Conservation (phyloP, 805 yeast species). For the Kuraishia piskuri region DNA sequence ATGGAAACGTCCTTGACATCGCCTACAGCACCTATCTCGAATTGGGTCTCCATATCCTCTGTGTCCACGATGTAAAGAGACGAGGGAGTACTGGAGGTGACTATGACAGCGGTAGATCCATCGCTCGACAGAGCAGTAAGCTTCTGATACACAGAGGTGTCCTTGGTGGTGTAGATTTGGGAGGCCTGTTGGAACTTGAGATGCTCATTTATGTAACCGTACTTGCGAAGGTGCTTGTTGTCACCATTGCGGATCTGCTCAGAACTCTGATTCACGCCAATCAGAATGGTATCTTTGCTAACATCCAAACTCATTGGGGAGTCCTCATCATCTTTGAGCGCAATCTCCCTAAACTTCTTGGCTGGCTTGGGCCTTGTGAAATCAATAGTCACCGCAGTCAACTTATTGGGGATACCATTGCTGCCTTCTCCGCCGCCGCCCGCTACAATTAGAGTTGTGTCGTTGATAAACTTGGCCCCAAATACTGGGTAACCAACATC, state of each 20-base stretch:
- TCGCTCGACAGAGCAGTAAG: conserved; percentile 48
- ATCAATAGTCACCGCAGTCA: conserved; percentile 49
- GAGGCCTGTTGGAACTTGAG: conserved; percentile 51
- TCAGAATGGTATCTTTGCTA: conserved; percentile 41
- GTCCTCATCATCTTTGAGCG: conserved; percentile 59
- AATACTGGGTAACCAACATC: conserved; percentile 65
- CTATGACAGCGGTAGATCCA: conserved; percentile 56
- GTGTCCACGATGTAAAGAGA: conserved; percentile 53
- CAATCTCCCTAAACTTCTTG: conserved; percentile 52
- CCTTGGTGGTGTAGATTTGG: conserved; percentile 43
- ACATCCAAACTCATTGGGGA: conserved; percentile 81
- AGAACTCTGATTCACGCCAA: conserved; percentile 71
- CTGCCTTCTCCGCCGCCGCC: conserved; percentile 98
- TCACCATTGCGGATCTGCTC: conserved; percentile 47
- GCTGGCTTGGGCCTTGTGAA: conserved; percentile 27
- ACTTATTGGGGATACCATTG: conserved; percentile 79
- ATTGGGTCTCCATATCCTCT: conserved; percentile 41
- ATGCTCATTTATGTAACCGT: conserved; percentile 48
- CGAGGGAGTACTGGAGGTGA: conserved; percentile 62
- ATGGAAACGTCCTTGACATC: conserved; percentile 60
- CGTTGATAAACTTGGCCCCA: conserved; percentile 63
- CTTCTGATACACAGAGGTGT: conserved; percentile 55
- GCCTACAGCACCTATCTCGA: conserved; percentile 42
- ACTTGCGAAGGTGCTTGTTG: conserved; percentile 69
- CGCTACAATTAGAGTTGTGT: conserved; percentile 55